phyloP scores from a whole-genome alignment of 139 green algal genomes.

The Coelastrella sp. region DNA sequence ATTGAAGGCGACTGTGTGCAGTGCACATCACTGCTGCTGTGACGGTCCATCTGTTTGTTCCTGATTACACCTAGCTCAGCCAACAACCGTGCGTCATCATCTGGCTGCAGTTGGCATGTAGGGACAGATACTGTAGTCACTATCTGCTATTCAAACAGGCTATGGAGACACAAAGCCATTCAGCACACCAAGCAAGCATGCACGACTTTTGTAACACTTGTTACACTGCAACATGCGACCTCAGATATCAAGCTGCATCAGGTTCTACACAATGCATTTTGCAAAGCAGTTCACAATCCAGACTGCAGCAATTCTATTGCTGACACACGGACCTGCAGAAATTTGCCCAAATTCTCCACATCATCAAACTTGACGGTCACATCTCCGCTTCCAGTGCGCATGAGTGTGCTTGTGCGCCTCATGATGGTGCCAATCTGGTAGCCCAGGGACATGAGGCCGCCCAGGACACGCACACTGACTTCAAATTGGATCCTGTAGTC shows the following conservation, averaged over 20 bases:
- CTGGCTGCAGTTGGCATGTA: too few relatives aligned
- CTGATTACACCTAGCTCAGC: too few relatives aligned
- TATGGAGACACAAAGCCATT: too few relatives aligned
- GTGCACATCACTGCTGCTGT: too few relatives aligned
- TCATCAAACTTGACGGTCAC: constrained; percentile 87
- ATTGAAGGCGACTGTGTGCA: too few relatives aligned
- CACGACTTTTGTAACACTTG: too few relatives aligned
- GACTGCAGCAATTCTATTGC: background rate
- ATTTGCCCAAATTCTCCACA: constrained; percentile 76
- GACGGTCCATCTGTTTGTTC: too few relatives aligned
- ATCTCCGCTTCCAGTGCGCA: constrained; percentile 21
- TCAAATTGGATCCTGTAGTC: constrained; percentile 92
- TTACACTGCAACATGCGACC: background rate
- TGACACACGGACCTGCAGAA: constrained; percentile 64
- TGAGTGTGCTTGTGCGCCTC: constrained; percentile 73
- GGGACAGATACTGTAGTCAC: too few relatives aligned
- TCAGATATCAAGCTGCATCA: background rate
- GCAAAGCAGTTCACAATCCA: background rate
- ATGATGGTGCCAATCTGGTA: constrained; percentile 97
- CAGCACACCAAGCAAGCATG: too few relatives aligned
- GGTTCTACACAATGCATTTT: background rate
- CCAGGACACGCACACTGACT: constrained; percentile 92
- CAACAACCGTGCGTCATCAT: too few relatives aligned
- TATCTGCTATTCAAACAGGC: too few relatives aligned
- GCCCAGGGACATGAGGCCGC: constrained; percentile 97